Evolutionary conservation across 441 rosid species (phyloP), one percentile per base, ranked within the genome.

Genomic region (Geranium incanum): DNA sequence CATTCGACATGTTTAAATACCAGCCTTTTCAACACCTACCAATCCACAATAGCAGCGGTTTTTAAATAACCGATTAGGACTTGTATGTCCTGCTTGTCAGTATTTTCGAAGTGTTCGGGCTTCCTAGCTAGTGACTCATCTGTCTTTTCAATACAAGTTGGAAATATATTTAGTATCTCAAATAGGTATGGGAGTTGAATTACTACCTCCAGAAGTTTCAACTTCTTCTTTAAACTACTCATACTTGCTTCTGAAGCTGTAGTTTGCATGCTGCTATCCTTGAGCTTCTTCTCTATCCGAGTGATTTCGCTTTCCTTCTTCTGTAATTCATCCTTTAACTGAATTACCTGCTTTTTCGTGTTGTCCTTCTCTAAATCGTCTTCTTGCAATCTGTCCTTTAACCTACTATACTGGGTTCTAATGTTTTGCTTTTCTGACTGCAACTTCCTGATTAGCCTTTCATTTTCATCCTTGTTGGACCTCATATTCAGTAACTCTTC

Each of bases 351-450:
- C 78, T 87, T 81, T 71, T 76, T 83, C 78, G 86, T 80, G 39
- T 70, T 81, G 73, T 86, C 86, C 68, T 86, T 92, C 87, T 91
- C 92, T 71, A 68, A 64, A 77, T 87, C 82, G 80, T 87, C 91
- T 78, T 74, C 80, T 70, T 81, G 79, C 78, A 87, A 76, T 66
- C 80, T 82, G 64, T 77, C 71, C 74, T 83, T 83, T 73, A 87
- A 77, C 69, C 84, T 82, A 37, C 68, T 78, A 68, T 84, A 80
- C 72, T 84, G 88, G 67, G 72, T 64, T 72, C 79, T 72, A 55
- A 88, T 82, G 57, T 79, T 79, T 80, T 84, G 81, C 71, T 86
- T 79, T 82, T 91, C 86, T 50, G 79, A 85, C 59, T 76, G 77
- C 78, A 89, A 74, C 63, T 80, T 83, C 60, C 74, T 68, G n/a